phyloP scores from a whole-genome alignment of 805 yeast species.

The Sugiyamaella valdiviana region DNA sequence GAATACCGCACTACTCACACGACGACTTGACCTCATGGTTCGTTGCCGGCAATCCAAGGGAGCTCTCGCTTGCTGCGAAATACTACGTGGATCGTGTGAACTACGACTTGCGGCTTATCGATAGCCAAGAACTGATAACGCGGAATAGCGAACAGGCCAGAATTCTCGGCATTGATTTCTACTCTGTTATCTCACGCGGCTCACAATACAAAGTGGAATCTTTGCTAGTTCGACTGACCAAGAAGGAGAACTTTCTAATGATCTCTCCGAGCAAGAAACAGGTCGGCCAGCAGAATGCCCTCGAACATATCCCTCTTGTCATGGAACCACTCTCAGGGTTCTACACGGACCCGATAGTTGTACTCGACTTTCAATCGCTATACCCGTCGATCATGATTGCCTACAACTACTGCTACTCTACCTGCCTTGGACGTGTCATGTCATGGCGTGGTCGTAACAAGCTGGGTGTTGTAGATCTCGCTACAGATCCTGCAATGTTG shows the following conservation, averaged over 20 bases:
- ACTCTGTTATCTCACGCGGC: constrained; percentile 81
- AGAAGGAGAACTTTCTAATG: constrained; percentile 64
- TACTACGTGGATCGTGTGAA: constrained; percentile 45
- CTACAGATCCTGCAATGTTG: constrained; percentile 52
- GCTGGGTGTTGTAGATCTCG: constrained; percentile 37
- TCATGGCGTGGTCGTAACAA: constrained; percentile 32
- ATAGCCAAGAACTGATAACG: constrained; percentile 57
- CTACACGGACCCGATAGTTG: constrained; percentile 84
- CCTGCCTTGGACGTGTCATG: constrained; percentile 35
- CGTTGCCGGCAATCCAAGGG: constrained; percentile 16
- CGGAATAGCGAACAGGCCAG: constrained; percentile 78
- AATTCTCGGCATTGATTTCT: constrained; percentile 81
- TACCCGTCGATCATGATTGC: constrained; percentile 93
- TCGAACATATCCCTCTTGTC: constrained; percentile 83
- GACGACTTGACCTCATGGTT: constrained; percentile 46
- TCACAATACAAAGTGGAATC: constrained; percentile 95
- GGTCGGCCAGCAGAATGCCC: constrained; percentile 76
- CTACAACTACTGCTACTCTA: constrained; percentile 61
- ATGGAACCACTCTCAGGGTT: constrained; percentile 86
- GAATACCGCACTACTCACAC: constrained; percentile 59
- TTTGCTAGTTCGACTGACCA: constrained; percentile 64
- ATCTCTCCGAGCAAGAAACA: constrained; percentile 74
- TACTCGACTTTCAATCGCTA: constrained; percentile 86
- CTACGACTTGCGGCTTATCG: constrained; percentile 44
- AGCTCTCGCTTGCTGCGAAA: constrained; percentile 31